Base-by-base conservation (phyloP, 2,329 filamentous ascomycete genomes). In the Exophiala viscosa region DNA sequence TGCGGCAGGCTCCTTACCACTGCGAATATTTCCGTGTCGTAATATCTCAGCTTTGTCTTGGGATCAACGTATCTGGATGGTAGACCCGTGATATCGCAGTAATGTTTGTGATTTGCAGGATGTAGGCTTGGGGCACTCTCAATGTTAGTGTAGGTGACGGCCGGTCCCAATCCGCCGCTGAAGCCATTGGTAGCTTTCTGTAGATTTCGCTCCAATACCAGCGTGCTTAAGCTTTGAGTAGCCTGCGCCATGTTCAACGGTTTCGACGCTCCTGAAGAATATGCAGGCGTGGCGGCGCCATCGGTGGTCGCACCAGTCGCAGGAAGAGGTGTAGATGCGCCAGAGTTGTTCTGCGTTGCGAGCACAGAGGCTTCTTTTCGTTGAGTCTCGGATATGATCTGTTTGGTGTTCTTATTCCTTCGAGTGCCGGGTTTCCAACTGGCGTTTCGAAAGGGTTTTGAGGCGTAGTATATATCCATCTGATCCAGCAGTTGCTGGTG, bases 391-490 rank as follows among this genome's bases (percentile, higher is more conserved):
- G 90, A 87, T 56, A 99, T 80, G 58, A 99, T 93, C 64, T 95
- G 89, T 73, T 97, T 97, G 72, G 97, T 86, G 71, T 96, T 97
- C 78, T 99, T 99, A 82, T 99, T 99, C 71, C 93, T 89, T 46
- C 93, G 90, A 71, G 91, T 87, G 61, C 92, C 90, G 13, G 93
- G 90, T 67, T 88, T 90, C 93, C 93, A 99, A 69, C 83, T 76
- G 2, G 87, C 78, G 68, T 90, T 96, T 70, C 92, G 91, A 78
- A 96, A 99, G 65, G 84, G 87, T 74, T 95, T 95, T 64, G 84
- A 84, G 67, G 88, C 83, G 54, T 84, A 82, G 70, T 93, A 86
- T 65, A 96, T 90, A 76, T 99, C 93, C 66, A 97, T 88, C 69
- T 88, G 77, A 72, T 96, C 90, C 62, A 99, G 85, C 56, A 97